Evolutionary conservation across 805 yeast species (phyloP).

Genomic region (Saturnispora besseyi): DNA sequence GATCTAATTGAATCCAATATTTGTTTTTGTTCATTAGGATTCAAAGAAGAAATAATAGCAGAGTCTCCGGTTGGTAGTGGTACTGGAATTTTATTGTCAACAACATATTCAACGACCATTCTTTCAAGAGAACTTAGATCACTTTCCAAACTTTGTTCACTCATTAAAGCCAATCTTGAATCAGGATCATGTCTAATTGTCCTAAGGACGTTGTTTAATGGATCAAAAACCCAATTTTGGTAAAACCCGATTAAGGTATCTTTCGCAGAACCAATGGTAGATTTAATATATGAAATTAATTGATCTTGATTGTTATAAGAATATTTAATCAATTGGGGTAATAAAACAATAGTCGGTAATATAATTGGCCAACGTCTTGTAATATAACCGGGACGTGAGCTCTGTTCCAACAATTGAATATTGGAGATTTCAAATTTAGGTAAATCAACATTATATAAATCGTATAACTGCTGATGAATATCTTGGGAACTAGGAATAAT

Average conservation of each 20-base stretch:
- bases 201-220: constrained; percentile 58
- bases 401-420: background rate
- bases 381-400: constrained; percentile 10
- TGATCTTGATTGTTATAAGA: constrained; percentile 39
- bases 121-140: constrained; percentile 76
- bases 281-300: constrained; percentile 38
- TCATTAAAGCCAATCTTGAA: constrained; percentile 64
- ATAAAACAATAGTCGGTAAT: constrained; percentile 2
- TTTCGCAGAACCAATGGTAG: constrained; percentile 46
- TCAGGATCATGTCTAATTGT: constrained; percentile 81
- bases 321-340: constrained; percentile 30
- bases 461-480: background rate
- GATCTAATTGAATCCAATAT: constrained; percentile 29
- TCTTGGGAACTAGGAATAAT: background rate
- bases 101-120: constrained; percentile 72
- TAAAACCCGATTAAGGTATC: constrained; percentile 63
- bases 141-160: constrained; percentile 67
- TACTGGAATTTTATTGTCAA: constrained; percentile 26
- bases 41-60: background rate
- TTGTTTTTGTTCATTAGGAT: constrained; percentile 6
- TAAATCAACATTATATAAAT: background rate
- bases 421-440: constrained; percentile 1
- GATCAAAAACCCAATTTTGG: constrained; percentile 77
- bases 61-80: background rate
- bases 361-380: constrained; percentile 11